Evolutionary conservation across 169 alveolate genomes (phyloP).

Genomic region (Plasmodium falciparum): DNA sequence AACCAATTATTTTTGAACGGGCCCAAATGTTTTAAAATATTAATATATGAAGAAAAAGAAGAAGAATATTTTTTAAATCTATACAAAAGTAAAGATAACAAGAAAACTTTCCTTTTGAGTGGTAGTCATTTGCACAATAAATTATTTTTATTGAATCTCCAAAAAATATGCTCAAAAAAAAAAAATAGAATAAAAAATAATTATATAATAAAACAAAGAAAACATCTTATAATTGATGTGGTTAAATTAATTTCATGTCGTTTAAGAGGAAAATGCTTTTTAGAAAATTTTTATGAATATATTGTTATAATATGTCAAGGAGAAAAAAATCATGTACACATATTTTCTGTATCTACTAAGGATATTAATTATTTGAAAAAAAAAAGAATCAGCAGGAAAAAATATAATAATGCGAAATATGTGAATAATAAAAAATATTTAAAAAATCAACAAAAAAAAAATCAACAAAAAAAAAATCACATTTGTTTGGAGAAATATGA

Average conservation of each 20-base stretch:
- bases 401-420: not conserved
- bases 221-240: not conserved
- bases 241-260: not conserved
- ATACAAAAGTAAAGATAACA: slow-evolving; percentile 46
- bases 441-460: too few species aligned
- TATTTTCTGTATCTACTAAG: not conserved
- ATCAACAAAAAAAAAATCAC: too few species aligned
- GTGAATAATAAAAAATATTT: too few species aligned
- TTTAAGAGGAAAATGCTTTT: slow-evolving; percentile 25
- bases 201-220: not conserved
- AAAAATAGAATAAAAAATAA: slow-evolving; percentile 1
- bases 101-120: slow-evolving; percentile 44
- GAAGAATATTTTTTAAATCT: slow-evolving; percentile 41
- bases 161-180: not conserved
- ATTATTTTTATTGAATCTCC: slow-evolving; percentile 8
- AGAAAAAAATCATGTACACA: not conserved
- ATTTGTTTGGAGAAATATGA: too few species aligned
- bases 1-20: slow-evolving; percentile 14
- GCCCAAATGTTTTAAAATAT: not conserved
- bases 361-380: not conserved
- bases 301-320: slow-evolving; percentile 5
- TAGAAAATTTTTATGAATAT: slow-evolving; percentile 26
- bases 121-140: slow-evolving; percentile 46
- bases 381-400: not conserved
- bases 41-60: slow-evolving; percentile 21